phyloP scores from a whole-genome alignment of 2,329 filamentous ascomycete genomes.

The Ophiostoma fasciatum region DNA sequence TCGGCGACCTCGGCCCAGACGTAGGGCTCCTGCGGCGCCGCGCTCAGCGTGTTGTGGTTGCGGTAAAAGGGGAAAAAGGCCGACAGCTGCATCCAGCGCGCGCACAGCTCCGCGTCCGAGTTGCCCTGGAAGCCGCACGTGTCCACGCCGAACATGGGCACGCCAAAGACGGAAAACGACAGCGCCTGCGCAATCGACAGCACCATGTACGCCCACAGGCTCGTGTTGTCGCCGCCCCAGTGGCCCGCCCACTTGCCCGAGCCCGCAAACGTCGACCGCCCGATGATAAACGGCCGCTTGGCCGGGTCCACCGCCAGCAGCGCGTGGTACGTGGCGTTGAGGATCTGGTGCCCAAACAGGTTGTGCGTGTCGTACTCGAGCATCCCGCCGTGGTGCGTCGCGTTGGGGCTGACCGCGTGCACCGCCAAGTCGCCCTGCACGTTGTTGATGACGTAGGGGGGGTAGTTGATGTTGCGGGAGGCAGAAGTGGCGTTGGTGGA shows the following conservation, averaged over 20 bases:
- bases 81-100: slow-evolving; percentile 60
- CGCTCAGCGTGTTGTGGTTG: slow-evolving; percentile 40
- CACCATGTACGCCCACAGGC: slow-evolving; percentile 41
- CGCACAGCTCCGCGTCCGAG: slow-evolving; percentile 53
- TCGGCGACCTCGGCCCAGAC: slow-evolving; percentile 47
- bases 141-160: slow-evolving; percentile 57
- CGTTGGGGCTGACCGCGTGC: slow-evolving; percentile 61
- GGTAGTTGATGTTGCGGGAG: slow-evolving; percentile 52
- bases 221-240: slow-evolving; percentile 46
- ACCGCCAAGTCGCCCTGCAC: slow-evolving; percentile 57
- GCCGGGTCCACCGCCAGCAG: slow-evolving; percentile 47
- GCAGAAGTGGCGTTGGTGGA: slow-evolving; percentile 47
- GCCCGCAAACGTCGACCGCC: slow-evolving; percentile 66
- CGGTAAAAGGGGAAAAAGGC: slow-evolving; percentile 66
- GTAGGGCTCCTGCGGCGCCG: slow-evolving; percentile 53
- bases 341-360: slow-evolving; percentile 58
- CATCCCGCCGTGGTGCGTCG: slow-evolving; percentile 58
- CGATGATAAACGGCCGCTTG: slow-evolving; percentile 70
- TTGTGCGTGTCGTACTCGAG: slow-evolving; percentile 75
- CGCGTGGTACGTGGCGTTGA: slow-evolving; percentile 62
- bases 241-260: slow-evolving; percentile 55
- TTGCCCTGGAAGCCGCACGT: slow-evolving; percentile 62
- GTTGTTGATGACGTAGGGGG: slow-evolving; percentile 65
- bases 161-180: slow-evolving; percentile 49
- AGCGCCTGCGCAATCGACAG: slow-evolving; percentile 43